Base-by-base conservation (phyloP, 805 yeast genomes). In the Nakazawaea molendinolei region DNA sequence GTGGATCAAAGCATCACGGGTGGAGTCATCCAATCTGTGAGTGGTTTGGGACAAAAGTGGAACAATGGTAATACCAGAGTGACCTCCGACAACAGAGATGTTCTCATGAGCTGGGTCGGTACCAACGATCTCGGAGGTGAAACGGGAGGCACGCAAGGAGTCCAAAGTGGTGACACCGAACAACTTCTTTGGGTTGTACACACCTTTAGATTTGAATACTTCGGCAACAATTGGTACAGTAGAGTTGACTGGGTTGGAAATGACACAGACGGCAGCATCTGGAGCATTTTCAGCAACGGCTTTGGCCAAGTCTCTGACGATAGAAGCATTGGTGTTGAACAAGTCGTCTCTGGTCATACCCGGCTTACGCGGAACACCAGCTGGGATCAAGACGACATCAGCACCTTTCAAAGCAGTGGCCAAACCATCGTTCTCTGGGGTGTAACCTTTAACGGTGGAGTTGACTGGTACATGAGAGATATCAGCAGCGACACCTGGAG, bases 301-400 rank as follows among this genome's bases (percentile, higher is more conserved):
- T 64, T 79, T 71, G 58, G 95, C 95, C 62, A 89, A 74, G 63
- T 85, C 95, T 60, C 92, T 79, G 45, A 89, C 96, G 61, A 89
- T 89, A 35, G 94, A 81, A 36, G 97, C 97, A 58, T 89, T 89
- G 70, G 94, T 89, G 72, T 85, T 81, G 80, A 89, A 89, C 54
- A 89, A 72, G 60, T 89, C 97, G 61, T 89, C 97, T 73, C 97
- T 84, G 56, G 96, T 86, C 97, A 89, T 89, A 63, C 97, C 97
- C 50, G 97, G 97, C 71, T 87, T 89, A 77, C 94, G 85, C 71
- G 95, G 97, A 41, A 89, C 94, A 71, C 97, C 97, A 40, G 97
- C 97, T 58, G 97, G 96, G 63, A 89, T 85, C 41, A 89, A 74
- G 36, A 89, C 89, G 42, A 89, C 79, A 51, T 87, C 94, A 35